phyloP scores from a whole-genome alignment of 768 basidiomycete genomes.

The Pleurotus sapidus region DNA sequence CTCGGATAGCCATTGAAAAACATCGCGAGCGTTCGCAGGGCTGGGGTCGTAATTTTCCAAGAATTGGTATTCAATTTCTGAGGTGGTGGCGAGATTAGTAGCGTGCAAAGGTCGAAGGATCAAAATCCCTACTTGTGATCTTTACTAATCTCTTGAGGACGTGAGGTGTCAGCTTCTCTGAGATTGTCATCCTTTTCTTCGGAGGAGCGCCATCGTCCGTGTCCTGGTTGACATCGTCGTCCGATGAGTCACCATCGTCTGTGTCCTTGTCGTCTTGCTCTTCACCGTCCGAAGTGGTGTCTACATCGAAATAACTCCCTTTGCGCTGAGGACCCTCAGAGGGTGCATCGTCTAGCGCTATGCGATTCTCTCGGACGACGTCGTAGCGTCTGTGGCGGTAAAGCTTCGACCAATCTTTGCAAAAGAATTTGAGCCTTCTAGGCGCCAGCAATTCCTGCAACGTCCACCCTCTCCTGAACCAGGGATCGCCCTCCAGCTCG shows the following conservation, averaged over 20 bases:
- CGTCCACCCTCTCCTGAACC: neutral
- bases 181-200: too few species aligned
- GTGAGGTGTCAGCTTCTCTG: neutral
- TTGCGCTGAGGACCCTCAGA: neutral
- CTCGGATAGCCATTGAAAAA: neutral
- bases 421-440: neutral
- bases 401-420: neutral
- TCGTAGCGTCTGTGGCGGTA: neutral
- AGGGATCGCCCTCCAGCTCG: neutral
- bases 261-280: neutral
- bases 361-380: too few species aligned
- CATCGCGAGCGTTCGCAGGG: neutral
- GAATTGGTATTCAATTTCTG: too few species aligned
- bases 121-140: neutral
- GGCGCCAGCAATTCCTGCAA: constrained; percentile 2
- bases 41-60: too few species aligned
- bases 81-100: too few species aligned
- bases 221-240: too few species aligned
- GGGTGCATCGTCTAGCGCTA: neutral
- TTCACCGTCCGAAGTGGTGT: too few species aligned
- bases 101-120: neutral
- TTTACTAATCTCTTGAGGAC: neutral
- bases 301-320: neutral
- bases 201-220: too few species aligned
- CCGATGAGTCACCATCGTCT: neutral